Evolutionary conservation across 148 eudicot species (phyloP).

Genomic region (Cornus suecica): DNA sequence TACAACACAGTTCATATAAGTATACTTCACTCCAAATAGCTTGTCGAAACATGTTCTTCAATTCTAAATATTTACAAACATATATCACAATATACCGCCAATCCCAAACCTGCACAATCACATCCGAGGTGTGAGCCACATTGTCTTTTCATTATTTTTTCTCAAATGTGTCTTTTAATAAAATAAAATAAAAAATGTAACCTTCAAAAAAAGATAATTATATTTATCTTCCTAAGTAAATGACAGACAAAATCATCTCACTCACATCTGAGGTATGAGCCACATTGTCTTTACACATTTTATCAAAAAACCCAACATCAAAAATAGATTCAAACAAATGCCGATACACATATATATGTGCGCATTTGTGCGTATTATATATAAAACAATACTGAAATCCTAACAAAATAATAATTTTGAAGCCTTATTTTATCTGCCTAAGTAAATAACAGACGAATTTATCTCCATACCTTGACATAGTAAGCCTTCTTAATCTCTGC

Average conservation of each 20-base stretch:
- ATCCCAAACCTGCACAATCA: not conserved
- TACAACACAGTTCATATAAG: not conserved
- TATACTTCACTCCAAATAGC: not conserved
- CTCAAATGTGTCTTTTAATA: too few species aligned
- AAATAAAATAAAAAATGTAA: too few species aligned
- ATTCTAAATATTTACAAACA: not conserved
- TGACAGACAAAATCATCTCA: too few species aligned
- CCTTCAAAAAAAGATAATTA: too few species aligned
- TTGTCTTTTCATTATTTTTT: not conserved
- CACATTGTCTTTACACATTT: not conserved
- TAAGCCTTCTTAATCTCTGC: constrained; percentile 90
- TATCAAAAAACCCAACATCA: not conserved
- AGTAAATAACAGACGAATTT: not conserved
- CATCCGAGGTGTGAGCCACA: not conserved
- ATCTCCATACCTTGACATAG: constrained; percentile 50
- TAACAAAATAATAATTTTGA: not conserved
- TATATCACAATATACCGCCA: not conserved
- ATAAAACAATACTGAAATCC: not conserved
- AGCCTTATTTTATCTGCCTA: not conserved
- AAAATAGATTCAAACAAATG: not conserved
- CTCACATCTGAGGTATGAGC: not conserved
- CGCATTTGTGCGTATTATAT: not conserved
- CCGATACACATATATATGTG: not conserved
- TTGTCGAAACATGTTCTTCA: not conserved
- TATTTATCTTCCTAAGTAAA: too few species aligned